Conservation (phyloP, 257 asterid species). For the Solanum rostratum region DNA sequence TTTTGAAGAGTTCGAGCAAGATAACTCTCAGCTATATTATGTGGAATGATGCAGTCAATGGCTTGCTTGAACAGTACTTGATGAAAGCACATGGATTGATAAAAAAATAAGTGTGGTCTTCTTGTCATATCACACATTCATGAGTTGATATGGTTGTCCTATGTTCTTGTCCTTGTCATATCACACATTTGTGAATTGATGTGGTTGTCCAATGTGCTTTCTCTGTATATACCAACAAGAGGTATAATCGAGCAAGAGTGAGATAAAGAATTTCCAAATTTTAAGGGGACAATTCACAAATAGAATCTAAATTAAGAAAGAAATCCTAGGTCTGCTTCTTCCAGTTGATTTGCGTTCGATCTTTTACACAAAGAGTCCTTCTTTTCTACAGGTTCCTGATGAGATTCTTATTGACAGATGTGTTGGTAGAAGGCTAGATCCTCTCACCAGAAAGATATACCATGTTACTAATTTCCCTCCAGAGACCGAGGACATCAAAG, state of each 20-base stretch:
- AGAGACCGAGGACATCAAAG: conserved; percentile 66
- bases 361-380: conserved; percentile 11
- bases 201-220: not conserved
- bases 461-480: conserved; percentile 66
- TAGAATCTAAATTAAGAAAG: not conserved
- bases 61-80: not conserved
- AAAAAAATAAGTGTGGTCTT: not conserved
- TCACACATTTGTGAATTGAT: not conserved
- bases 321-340: not conserved
- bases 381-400: conserved; percentile 65
- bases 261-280: not conserved
- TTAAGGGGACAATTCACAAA: fast-evolving
- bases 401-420: conserved; percentile 71
- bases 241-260: not conserved
- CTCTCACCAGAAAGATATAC: conserved; percentile 69
- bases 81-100: not conserved
- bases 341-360: not conserved
- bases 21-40: not conserved
- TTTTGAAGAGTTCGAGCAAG: fast-evolving
- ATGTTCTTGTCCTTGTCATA: not conserved
- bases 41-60: not conserved
- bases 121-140: not conserved
- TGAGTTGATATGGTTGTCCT: not conserved
- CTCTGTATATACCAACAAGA: not conserved
- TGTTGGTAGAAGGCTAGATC: conserved; percentile 87